These are phyloP conservation scores for Sarcomyxa edulis DNA, from an alignment of 768 basidiomycete genomes.

Conservation along the genomic window DNA sequence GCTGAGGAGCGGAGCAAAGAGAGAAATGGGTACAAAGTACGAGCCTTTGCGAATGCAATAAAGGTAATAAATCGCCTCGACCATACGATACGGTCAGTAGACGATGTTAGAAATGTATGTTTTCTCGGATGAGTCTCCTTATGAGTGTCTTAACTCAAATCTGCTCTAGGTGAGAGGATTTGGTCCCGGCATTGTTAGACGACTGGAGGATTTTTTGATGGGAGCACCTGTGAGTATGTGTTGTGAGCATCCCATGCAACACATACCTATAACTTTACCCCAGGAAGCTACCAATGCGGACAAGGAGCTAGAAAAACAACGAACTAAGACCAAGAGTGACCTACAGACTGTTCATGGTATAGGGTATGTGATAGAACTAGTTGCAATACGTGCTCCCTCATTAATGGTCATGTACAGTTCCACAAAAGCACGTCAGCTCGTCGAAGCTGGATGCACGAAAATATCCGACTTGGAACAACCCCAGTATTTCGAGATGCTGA, in stretches of 20 bases:
- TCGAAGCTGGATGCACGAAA: constrained; percentile 43
- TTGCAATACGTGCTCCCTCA: too few species aligned
- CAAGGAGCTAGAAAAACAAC: constrained; percentile 17
- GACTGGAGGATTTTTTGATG: constrained; percentile 37
- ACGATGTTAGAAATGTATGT: constrained; percentile 33
- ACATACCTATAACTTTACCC: not conserved
- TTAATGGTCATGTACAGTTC: constrained; percentile 19
- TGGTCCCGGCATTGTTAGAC: constrained; percentile 35
- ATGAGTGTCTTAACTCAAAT: not conserved
- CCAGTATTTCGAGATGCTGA: constrained; percentile 33
- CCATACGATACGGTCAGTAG: constrained; percentile 36
- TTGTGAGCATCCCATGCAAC: constrained; percentile 2
- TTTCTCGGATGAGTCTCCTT: not conserved
- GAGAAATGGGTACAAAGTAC: constrained; percentile 43
- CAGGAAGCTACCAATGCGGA: constrained; percentile 3
- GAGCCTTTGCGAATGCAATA: constrained; percentile 46
- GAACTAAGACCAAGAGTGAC: constrained; percentile 21
- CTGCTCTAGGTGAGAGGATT: constrained; percentile 25
- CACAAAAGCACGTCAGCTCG: constrained; percentile 36
- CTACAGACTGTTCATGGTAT: constrained; percentile 38
- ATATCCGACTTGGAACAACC: constrained; percentile 35
- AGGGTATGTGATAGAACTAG: constrained; percentile 31
- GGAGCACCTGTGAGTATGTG: constrained; percentile 27
- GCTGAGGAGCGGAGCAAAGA: constrained; percentile 30
- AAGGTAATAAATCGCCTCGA: constrained; percentile 31